A percentile compares a stretch with the other conserved stretches of the same genome.
These are phyloP conservation scores for Trichoderma cornu-damae DNA, from an alignment of 2,329 filamentous ascomycete genomes.

Conservation along the genomic window DNA sequence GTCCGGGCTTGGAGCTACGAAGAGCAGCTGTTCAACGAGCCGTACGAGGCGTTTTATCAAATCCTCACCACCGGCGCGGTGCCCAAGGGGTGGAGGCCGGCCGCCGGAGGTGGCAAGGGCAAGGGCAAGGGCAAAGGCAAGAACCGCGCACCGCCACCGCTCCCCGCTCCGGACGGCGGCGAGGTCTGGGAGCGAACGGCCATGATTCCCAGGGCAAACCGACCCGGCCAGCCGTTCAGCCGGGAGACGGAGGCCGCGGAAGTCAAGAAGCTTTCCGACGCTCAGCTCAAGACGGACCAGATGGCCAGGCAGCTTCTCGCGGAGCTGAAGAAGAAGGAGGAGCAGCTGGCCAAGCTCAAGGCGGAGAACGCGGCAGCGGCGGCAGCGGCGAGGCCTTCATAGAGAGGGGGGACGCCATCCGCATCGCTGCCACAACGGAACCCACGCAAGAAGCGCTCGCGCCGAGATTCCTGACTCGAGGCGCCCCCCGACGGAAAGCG, in stretches of 20 bases:
- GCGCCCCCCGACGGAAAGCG: background rate
- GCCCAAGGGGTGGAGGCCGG: conserved; percentile 40
- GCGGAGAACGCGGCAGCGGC: conserved; percentile 52
- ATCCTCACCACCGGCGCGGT: conserved; percentile 70
- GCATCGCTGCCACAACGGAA: background rate
- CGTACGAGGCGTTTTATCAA: conserved; percentile 87
- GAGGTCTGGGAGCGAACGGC: conserved; percentile 63
- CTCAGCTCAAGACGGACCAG: conserved; percentile 57
- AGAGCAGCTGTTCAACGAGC: conserved; percentile 95
- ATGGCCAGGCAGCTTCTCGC: conserved; percentile 55
- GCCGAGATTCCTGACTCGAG: background rate
- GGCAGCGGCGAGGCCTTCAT: conserved; percentile 25
- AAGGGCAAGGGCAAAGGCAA: conserved; percentile 50
- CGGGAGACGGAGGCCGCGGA: conserved; percentile 62
- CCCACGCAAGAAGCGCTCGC: background rate
- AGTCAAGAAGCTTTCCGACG: conserved; percentile 56
- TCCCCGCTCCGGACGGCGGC: conserved; percentile 38
- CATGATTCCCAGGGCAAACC: conserved; percentile 64
- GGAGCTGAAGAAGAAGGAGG: conserved; percentile 61
- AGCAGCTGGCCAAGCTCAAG: conserved; percentile 56
- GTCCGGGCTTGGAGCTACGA: conserved; percentile 82
- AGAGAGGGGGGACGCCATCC: conserved; percentile 7
- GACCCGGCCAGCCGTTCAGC: conserved; percentile 67
- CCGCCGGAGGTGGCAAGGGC: conserved; percentile 49
- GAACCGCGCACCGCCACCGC: conserved; percentile 37